A percentile compares a stretch with the other conserved stretches of the same genome.
Evolutionary conservation across 352 stramenopile genomes (phyloP).

Genomic region (Globisporangium radiosum): DNA sequence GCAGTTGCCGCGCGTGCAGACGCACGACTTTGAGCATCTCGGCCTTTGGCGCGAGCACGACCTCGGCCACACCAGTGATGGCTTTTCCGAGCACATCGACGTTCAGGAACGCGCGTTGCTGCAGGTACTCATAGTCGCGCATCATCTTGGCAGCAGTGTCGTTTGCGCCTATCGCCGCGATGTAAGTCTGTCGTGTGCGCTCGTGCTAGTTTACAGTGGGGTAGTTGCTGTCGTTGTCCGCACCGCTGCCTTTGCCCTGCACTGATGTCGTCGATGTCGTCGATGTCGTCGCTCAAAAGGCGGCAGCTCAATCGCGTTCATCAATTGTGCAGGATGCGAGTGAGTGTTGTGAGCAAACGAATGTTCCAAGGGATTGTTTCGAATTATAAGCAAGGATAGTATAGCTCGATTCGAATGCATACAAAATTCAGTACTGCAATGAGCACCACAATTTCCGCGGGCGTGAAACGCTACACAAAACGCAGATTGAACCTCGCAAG

Average conservation of each 20-base stretch:
- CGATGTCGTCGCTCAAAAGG: too few species aligned
- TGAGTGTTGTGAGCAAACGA: background rate
- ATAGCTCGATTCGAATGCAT: background rate
- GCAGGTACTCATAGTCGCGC: slow-evolving; percentile 79
- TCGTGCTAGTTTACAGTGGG: too few species aligned
- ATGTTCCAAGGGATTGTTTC: background rate
- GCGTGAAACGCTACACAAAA: background rate
- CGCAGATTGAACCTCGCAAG: too few species aligned
- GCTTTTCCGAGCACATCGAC: slow-evolving; percentile 68
- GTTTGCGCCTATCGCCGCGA: too few species aligned
- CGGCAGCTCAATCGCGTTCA: too few species aligned
- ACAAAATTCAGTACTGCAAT: background rate
- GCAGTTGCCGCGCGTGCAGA: slow-evolving; percentile 70
- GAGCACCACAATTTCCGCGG: background rate
- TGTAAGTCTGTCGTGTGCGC: too few species aligned
- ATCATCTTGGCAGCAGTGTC: slow-evolving; percentile 39
- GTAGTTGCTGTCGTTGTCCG: too few species aligned
- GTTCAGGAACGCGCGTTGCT: slow-evolving; percentile 71
- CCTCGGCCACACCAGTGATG: slow-evolving; percentile 56
- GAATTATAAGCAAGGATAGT: background rate
- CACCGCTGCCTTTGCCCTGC: too few species aligned
- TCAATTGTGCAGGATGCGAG: too few species aligned
- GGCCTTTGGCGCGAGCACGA: slow-evolving; percentile 60
- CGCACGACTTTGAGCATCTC: slow-evolving; percentile 48
- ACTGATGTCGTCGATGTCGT: too few species aligned